A percentile compares a stretch with the other conserved stretches of the same genome.
Conservation (phyloP, 768 basidiomycete species). For the Boletus vermiculosoides region DNA sequence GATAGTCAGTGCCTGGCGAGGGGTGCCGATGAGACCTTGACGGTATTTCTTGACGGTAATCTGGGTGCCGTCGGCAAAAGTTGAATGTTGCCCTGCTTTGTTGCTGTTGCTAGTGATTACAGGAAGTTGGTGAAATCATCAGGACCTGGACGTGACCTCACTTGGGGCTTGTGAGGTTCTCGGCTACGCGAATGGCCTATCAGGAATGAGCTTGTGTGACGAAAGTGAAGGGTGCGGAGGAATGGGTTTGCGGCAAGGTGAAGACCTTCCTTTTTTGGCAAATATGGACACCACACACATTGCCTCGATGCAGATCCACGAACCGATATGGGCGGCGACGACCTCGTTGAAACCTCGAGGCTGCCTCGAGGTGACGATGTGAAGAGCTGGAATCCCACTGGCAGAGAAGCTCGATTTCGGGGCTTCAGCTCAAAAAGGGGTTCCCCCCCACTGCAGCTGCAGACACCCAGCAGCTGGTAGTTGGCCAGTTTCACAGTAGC, state of each 20-base stretch:
- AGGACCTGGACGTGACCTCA: neutral
- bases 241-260: neutral
- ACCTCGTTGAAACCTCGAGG: conserved; percentile 34
- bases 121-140: neutral
- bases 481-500: neutral
- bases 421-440: conserved; percentile 34
- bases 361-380: conserved; percentile 41
- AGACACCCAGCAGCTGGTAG: conserved; percentile 12
- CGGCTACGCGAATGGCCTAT: neutral
- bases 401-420: conserved; percentile 17
- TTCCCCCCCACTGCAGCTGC: conserved; percentile 1
- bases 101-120: conserved; percentile 3
- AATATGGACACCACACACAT: neutral
- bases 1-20: neutral
- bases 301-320: conserved; percentile 29
- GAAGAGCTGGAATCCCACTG: conserved; percentile 29
- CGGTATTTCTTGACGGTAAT: too few relatives aligned
- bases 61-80: conserved; percentile 6
- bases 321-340: conserved; percentile 26
- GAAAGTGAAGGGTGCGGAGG: neutral
- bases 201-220: conserved; percentile 4
- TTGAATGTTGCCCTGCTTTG: conserved; percentile 6
- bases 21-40: too few relatives aligned
- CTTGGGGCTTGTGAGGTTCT: neutral
- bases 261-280: conserved; percentile 13